Evolutionary conservation across 805 yeast genomes (phyloP).

Genomic region (Pichia californica): DNA sequence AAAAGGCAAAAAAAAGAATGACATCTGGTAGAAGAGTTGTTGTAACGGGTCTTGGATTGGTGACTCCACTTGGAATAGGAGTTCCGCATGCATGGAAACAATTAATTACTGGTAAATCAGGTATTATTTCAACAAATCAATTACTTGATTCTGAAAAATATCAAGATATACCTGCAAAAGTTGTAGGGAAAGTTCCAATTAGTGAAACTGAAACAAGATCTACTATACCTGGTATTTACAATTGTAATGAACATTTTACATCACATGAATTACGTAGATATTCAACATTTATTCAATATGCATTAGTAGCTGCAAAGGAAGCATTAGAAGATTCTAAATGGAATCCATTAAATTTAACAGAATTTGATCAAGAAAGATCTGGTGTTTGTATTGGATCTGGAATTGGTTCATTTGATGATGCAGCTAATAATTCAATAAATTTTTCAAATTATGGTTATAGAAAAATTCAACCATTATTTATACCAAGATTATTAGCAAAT

Average conservation of each 20-base stretch:
- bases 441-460: slow-evolving; percentile 45
- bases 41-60: slow-evolving; percentile 83
- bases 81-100: slow-evolving; percentile 46
- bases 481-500: slow-evolving; percentile 77
- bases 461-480: slow-evolving; percentile 76
- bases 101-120: slow-evolving; percentile 47
- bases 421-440: slow-evolving; percentile 52
- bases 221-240: slow-evolving; percentile 33
- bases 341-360: slow-evolving; percentile 29
- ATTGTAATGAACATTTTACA: slow-evolving; percentile 43
- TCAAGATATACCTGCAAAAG: slow-evolving; percentile 57
- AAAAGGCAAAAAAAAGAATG: too few relatives aligned
- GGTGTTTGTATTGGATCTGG: slow-evolving; percentile 94
- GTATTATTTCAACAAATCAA: slow-evolving; percentile 48
- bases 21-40: slow-evolving; percentile 54
- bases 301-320: slow-evolving; percentile 66
- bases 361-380: slow-evolving; percentile 31
- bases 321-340: slow-evolving; percentile 68
- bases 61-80: slow-evolving; percentile 83
- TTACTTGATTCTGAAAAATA: slow-evolving; percentile 40
- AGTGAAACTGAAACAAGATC: slow-evolving; percentile 32
- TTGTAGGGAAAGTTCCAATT: slow-evolving; percentile 67
- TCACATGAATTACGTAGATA: slow-evolving; percentile 48
- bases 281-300: slow-evolving; percentile 73
- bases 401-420: slow-evolving; percentile 78